Conservation (phyloP, 305 asterid genomes). For the Fraxinus velutina region DNA sequence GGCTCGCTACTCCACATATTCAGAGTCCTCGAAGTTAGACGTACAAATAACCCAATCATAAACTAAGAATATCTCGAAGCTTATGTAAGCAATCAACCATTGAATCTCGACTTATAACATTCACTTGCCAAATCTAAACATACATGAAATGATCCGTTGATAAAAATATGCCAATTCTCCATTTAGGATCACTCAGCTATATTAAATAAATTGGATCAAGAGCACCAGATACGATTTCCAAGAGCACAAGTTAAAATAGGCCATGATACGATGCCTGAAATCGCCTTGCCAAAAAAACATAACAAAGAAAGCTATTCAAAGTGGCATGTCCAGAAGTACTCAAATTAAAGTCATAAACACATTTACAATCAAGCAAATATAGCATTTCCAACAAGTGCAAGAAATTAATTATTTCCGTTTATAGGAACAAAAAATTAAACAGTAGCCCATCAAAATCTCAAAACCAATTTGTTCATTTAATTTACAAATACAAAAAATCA, state of each 20-base stretch:
- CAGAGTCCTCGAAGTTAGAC: not conserved
- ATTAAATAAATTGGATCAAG: not conserved
- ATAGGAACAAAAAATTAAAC: not conserved
- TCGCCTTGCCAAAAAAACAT: not conserved
- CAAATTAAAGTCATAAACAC: not conserved
- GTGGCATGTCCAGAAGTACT: not conserved
- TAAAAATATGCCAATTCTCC: not conserved
- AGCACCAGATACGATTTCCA: constrained; percentile 1
- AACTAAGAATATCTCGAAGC: constrained; percentile 10
- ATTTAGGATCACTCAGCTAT: not conserved
- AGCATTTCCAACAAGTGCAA: not conserved
- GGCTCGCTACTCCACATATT: not conserved
- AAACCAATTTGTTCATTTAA: not conserved
- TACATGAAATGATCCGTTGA: not conserved
- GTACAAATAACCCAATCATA: not conserved
- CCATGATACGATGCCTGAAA: not conserved
- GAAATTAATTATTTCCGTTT: not conserved
- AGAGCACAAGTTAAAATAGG: not conserved
- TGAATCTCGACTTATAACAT: not conserved
- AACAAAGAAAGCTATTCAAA: not conserved
- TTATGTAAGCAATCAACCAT: constrained; percentile 7
- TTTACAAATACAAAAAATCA: not conserved
- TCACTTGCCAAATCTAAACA: constrained; percentile 10
- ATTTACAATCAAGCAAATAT: not conserved
- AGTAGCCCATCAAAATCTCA: not conserved